A percentile compares a stretch with the other conserved stretches of the same genome.
These are phyloP conservation scores for Penicillium sp. DNA, from an alignment of 2,329 filamentous ascomycete genomes.

Conservation along the genomic window DNA sequence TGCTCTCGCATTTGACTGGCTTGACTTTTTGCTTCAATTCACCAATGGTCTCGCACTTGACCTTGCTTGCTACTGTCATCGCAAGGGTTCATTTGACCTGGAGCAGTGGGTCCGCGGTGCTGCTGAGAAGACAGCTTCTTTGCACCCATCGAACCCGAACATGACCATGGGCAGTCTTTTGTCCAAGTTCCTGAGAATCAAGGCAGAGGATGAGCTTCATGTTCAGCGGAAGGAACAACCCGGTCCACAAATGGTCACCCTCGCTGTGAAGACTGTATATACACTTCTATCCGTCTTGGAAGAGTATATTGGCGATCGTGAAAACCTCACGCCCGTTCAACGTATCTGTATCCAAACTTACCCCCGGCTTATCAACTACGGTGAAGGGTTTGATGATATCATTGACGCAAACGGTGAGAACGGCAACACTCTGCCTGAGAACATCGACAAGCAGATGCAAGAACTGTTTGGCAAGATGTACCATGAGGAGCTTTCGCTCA, in stretches of 20 bases:
- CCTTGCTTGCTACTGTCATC: slow-evolving; percentile 77
- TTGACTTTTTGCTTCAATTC: slow-evolving; percentile 71
- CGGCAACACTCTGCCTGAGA: slow-evolving; percentile 72
- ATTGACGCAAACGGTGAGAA: slow-evolving; percentile 78
- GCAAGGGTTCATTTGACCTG: slow-evolving; percentile 72
- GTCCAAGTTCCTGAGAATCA: slow-evolving; percentile 75
- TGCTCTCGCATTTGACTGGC: slow-evolving; percentile 74
- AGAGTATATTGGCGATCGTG: slow-evolving; percentile 55
- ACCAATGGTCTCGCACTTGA: slow-evolving; percentile 83
- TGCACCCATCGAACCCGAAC: slow-evolving; percentile 39
- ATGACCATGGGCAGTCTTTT: slow-evolving; percentile 66
- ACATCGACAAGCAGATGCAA: slow-evolving; percentile 88
- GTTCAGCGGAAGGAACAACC: slow-evolving; percentile 66
- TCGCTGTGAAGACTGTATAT: slow-evolving; percentile 80
- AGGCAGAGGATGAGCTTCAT: slow-evolving; percentile 72
- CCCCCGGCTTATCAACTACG: slow-evolving; percentile 92
- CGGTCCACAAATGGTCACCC: slow-evolving; percentile 63
- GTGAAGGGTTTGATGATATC: slow-evolving; percentile 83
- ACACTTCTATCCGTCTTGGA: slow-evolving; percentile 74
- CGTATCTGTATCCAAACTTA: slow-evolving; percentile 87
- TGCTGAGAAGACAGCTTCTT: slow-evolving; percentile 45
- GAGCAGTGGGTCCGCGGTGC: slow-evolving; percentile 73
- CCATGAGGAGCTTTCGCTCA: slow-evolving; percentile 78
- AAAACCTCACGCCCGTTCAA: slow-evolving; percentile 74
- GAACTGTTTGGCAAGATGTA: slow-evolving; percentile 99